phyloP scores from a whole-genome alignment of 495 filamentous ascomycete genomes.

The Evansstolkia leycettana region DNA sequence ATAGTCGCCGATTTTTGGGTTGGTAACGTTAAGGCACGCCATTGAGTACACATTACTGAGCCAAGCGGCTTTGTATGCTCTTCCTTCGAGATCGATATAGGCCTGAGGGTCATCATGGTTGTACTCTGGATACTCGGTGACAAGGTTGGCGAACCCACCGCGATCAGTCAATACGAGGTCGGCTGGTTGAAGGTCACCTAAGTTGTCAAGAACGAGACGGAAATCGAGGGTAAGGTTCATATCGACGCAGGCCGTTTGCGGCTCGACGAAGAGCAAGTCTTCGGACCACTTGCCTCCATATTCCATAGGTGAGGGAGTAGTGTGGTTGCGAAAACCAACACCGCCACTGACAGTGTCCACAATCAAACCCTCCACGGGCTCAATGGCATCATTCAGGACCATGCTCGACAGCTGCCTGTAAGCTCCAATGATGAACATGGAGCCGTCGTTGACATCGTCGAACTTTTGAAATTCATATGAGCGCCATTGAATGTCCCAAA shows the following conservation, averaged over 20 bases:
- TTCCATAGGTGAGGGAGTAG: conserved; percentile 11
- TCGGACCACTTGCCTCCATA: conserved; percentile 27
- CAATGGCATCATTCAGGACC: conserved; percentile 15
- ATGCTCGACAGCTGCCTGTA: conserved; percentile 13
- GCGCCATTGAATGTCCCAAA: conserved; percentile 28
- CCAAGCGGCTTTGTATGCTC: conserved; percentile 32
- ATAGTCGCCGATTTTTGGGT: conserved; percentile 1
- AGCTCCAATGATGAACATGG: conserved; percentile 1
- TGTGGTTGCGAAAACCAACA: conserved; percentile 36
- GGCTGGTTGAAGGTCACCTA: neutral
- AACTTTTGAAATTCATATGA: conserved; percentile 6
- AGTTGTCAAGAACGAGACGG: conserved; percentile 1
- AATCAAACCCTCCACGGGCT: conserved; percentile 28
- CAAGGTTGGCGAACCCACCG: conserved; percentile 27
- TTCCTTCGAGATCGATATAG: conserved; percentile 8
- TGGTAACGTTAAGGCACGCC: conserved; percentile 14
- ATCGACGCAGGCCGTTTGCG: conserved; percentile 28
- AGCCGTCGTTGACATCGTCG: neutral
- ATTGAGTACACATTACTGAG: conserved; percentile 22
- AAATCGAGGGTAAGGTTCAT: conserved; percentile 32
- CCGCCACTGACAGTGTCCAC: conserved; percentile 27
- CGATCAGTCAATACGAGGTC: conserved; percentile 22
- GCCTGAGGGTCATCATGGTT: conserved; percentile 3
- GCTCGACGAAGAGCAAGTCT: conserved; percentile 34
- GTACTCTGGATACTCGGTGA: conserved; percentile 5